Percentiles rank a stretch among this genome's conserved stretches.
These are phyloP conservation scores for Hemerocallis citrina DNA, from an alignment of 106 monocot genomes.

Conservation along the genomic window DNA sequence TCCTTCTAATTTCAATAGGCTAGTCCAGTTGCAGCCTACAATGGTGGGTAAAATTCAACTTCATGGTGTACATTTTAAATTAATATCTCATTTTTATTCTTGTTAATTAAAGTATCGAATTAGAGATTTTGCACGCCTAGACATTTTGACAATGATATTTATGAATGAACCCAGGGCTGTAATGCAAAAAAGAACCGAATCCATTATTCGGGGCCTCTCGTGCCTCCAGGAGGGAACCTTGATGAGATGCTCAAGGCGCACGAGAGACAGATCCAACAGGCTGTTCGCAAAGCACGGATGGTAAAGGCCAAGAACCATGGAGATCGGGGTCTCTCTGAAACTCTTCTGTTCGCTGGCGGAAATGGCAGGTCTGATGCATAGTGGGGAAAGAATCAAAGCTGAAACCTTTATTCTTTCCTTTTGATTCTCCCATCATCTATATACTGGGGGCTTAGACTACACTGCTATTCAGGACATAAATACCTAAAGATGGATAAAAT, in stretches of 20 bases:
- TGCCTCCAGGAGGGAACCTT: conserved; percentile 70
- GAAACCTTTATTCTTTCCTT: neutral
- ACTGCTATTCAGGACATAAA: too few species aligned
- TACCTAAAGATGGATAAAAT: too few species aligned
- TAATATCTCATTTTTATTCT: too few species aligned
- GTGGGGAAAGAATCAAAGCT: neutral
- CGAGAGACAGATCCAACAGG: conserved; percentile 76
- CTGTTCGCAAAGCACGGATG: conserved; percentile 56
- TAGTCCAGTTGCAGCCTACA: too few species aligned
- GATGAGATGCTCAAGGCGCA: conserved; percentile 93
- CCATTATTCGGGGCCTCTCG: conserved; percentile 77
- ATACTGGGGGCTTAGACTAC: too few species aligned
- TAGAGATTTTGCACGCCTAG: too few species aligned
- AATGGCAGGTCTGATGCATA: conserved; percentile 4
- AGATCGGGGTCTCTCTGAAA: neutral
- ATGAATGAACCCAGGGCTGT: conserved; percentile 38
- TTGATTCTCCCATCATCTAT: too few species aligned
- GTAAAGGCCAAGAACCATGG: conserved; percentile 22
- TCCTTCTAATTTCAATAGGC: too few species aligned
- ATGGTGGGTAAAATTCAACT: too few species aligned
- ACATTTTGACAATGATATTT: too few species aligned
- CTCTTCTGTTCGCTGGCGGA: conserved; percentile 1
- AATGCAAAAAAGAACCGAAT: conserved; percentile 55
- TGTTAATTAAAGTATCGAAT: too few species aligned
- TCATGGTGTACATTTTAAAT: too few species aligned